These are phyloP conservation scores for Moringa oleifera DNA, from an alignment of 345 rosid species.

Conservation along the genomic window DNA sequence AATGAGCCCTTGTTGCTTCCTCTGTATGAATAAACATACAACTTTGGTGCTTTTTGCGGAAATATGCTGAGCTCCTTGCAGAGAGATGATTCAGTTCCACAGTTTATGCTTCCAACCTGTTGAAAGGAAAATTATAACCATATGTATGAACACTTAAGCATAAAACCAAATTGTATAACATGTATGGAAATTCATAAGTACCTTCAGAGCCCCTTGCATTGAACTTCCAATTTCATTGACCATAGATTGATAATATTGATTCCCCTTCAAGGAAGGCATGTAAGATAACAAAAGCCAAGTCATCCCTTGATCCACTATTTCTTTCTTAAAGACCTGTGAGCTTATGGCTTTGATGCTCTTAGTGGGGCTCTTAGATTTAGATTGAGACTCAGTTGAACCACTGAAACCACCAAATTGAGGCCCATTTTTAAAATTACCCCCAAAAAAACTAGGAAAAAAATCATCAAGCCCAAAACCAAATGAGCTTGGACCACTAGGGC, in stretches of 20 bases:
- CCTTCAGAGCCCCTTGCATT: constrained; percentile 84
- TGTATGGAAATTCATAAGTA: constrained; percentile 15
- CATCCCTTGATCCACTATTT: constrained; percentile 67
- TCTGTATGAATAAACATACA: constrained; percentile 63
- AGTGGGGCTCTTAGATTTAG: constrained; percentile 36
- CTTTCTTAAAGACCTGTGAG: constrained; percentile 55
- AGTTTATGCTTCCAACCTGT: constrained; percentile 75
- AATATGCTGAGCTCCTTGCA: constrained; percentile 60
- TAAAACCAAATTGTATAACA: neutral
- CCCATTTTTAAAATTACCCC: constrained; percentile 34
- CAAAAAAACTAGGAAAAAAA: constrained; percentile 56
- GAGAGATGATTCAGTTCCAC: constrained; percentile 63
- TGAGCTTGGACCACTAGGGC: constrained; percentile 42
- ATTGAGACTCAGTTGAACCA: constrained; percentile 47
- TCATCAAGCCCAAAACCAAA: constrained; percentile 66
- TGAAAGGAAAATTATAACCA: constrained; percentile 7
- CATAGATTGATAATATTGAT: constrained; percentile 47
- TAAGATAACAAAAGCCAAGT: constrained; percentile 79
- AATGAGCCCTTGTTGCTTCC: constrained; percentile 48
- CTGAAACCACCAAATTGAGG: constrained; percentile 52
- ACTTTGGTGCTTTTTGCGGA: constrained; percentile 51
- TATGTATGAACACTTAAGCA: neutral
- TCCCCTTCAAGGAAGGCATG: constrained; percentile 44
- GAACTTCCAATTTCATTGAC: constrained; percentile 56
- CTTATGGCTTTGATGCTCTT: constrained; percentile 41